Base-by-base conservation (phyloP, 352 stramenopile species). In the Phytopythium cucurbitacearum region DNA sequence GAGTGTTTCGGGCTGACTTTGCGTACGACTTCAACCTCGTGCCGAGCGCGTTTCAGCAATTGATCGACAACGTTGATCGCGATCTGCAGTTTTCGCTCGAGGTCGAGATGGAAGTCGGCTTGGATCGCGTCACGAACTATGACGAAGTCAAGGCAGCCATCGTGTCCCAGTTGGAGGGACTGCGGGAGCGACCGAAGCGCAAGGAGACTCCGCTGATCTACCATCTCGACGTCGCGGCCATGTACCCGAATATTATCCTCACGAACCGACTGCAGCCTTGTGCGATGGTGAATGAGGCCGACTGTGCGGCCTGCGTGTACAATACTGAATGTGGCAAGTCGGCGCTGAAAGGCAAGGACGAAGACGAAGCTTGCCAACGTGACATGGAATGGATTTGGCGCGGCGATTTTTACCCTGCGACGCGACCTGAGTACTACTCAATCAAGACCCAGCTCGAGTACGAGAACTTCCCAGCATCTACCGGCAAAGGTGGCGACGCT, bases 211-310 rank as follows among this genome's bases (percentile, higher is more conserved):
- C 97, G 0, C 83, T 98, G 16, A 98, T 99, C 51, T 99, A 99
- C 64, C 97, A 99, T 63, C 89, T 99, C 61, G 97, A 99, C 71
- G 97, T 99, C 3, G 96, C 91, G 28, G 97, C 97, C 32, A 99
- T 99, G 97, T 99, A 99, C 67, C 97, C 97, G 7, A 99, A 99
- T 63, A 99, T 99, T 60, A 99, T 99, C 70, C 65, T 99, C 8
- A 99, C 97, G 6, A 99, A 99, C 64, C 93, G 97, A 2, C 72
- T 99, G 40, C 97, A 99, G 74, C 97, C 97, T 13, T 97, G 88
- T 50, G 92, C 96, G 9, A 99, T 99, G 57, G 95, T 99, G 12
- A 89, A 97, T 57, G 89, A 98, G 61, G 87, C 90, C 12, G 92
- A 90, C 48, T 99, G 97, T 71, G 97, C 97, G 4, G 82, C 94